phyloP scores from a whole-genome alignment of 495 filamentous ascomycete genomes.

The Penicillium malachiteum region DNA sequence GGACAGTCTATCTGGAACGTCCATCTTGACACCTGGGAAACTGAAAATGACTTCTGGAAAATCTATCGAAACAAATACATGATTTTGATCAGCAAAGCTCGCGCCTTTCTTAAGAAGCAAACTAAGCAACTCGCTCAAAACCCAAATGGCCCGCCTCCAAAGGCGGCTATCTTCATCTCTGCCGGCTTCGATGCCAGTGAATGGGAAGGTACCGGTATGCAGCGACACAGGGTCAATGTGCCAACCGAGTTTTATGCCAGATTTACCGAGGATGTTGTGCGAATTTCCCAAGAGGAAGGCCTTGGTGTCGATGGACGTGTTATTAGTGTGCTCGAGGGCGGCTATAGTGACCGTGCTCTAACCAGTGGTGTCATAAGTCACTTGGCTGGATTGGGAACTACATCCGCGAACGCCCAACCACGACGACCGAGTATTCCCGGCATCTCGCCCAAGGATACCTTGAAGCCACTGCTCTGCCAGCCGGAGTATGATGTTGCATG shows the following conservation, averaged over 20 bases:
- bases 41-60: conserved; percentile 79
- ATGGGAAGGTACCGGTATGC: conserved; percentile 89
- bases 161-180: conserved; percentile 87
- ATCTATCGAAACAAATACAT: conserved; percentile 77
- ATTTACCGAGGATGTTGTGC: conserved; percentile 80
- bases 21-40: conserved; percentile 87
- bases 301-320: conserved; percentile 77
- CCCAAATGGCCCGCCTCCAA: conserved; percentile 57
- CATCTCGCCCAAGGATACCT: conserved; percentile 1
- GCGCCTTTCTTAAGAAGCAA: conserved; percentile 67
- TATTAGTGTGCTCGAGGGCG: conserved; percentile 91
- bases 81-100: conserved; percentile 74
- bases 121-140: conserved; percentile 58
- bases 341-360: conserved; percentile 89
- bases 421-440: conserved; percentile 21
- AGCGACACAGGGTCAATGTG: conserved; percentile 89
- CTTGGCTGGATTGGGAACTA: conserved; percentile 68
- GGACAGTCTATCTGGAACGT: conserved; percentile 94
- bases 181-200: conserved; percentile 97
- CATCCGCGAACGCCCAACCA: conserved; percentile 5
- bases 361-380: conserved; percentile 87
- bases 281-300: conserved; percentile 76
- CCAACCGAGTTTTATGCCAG: conserved; percentile 95
- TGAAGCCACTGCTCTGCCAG: background rate
- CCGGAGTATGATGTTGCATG: conserved; percentile 62